Conservation (phyloP, 2,329 filamentous ascomycete species). For the Aspergillus novoparasiticus region DNA sequence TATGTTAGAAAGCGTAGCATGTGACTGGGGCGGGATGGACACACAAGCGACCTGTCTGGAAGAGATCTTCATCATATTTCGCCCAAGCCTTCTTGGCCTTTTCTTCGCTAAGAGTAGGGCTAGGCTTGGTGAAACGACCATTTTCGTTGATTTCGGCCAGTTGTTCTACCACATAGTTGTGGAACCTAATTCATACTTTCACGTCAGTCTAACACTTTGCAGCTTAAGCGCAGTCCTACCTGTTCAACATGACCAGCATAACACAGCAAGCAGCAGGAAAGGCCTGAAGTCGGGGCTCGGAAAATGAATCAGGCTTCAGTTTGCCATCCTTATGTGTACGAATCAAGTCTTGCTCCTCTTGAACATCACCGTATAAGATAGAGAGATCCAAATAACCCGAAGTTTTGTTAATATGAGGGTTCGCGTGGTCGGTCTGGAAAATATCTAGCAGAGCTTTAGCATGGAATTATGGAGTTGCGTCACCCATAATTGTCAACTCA, state of each 20-base stretch:
- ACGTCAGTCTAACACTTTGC: not conserved
- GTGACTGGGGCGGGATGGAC: constrained; percentile 8
- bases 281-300: constrained; percentile 69
- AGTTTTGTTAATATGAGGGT: constrained; percentile 65
- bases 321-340: constrained; percentile 69
- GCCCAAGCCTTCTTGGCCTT: constrained; percentile 57
- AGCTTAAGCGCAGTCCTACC: constrained; percentile 18
- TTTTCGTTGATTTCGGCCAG: constrained; percentile 85
- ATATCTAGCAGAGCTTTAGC: constrained; percentile 50
- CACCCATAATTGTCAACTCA: constrained; percentile 29
- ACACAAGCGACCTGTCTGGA: constrained; percentile 72
- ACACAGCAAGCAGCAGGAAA: constrained; percentile 74
- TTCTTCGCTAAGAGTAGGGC: constrained; percentile 52
- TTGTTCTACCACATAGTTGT: constrained; percentile 81
- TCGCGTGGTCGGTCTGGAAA: constrained; percentile 68
- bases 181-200: constrained; percentile 55
- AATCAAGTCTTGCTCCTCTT: constrained; percentile 53
- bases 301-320: constrained; percentile 72
- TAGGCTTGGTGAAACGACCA: constrained; percentile 72
- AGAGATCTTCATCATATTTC: constrained; percentile 75
- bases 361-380: constrained; percentile 67
- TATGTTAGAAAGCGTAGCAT: constrained; percentile 16
- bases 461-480: not conserved
- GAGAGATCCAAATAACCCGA: constrained; percentile 73
- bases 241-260: constrained; percentile 70